These are phyloP conservation scores for Penicillium psychrofluorescens DNA, from an alignment of 495 filamentous ascomycete genomes.

Conservation along the genomic window DNA sequence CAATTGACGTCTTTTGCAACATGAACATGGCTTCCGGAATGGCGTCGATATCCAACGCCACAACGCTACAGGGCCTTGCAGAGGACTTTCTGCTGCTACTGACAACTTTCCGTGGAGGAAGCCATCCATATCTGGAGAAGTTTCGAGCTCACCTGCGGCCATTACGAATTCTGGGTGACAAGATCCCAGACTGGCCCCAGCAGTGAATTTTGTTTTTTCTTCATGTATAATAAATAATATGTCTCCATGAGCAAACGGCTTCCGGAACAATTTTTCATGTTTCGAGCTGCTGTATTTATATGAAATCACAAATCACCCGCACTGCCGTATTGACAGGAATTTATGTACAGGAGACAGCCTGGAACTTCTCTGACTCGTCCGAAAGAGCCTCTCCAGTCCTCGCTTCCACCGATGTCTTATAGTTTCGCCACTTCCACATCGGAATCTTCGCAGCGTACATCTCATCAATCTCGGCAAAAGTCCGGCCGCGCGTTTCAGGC, in stretches of 20 bases:
- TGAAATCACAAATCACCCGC: constrained; percentile 2
- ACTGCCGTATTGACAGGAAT: not conserved
- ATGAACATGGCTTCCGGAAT: constrained; percentile 17
- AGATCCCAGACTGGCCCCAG: constrained; percentile 12
- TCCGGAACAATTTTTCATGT: no score
- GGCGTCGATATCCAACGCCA: constrained; percentile 7
- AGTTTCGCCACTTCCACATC: constrained; percentile 30
- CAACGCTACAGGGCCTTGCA: constrained; percentile 21
- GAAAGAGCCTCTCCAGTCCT: constrained; percentile 6
- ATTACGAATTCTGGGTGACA: constrained; percentile 12
- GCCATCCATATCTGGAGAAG: constrained; percentile 32
- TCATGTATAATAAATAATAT: not conserved
- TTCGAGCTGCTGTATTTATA: no score
- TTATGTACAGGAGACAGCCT: not conserved
- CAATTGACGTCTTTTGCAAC: constrained; percentile 29
- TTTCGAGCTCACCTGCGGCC: constrained; percentile 25
- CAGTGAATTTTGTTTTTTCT: constrained; percentile 3
- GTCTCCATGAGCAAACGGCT: no score
- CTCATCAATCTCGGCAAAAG: constrained; percentile 46
- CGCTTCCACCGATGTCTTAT: constrained; percentile 15
- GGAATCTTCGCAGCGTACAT: constrained; percentile 46
- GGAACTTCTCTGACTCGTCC: not conserved
- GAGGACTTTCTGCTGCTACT: constrained; percentile 28
- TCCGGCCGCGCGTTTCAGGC: constrained; percentile 45
- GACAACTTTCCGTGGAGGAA: constrained; percentile 31